Evolutionary conservation across 768 basidiomycete species (phyloP).

Genomic region (Termitomyces sp.): DNA sequence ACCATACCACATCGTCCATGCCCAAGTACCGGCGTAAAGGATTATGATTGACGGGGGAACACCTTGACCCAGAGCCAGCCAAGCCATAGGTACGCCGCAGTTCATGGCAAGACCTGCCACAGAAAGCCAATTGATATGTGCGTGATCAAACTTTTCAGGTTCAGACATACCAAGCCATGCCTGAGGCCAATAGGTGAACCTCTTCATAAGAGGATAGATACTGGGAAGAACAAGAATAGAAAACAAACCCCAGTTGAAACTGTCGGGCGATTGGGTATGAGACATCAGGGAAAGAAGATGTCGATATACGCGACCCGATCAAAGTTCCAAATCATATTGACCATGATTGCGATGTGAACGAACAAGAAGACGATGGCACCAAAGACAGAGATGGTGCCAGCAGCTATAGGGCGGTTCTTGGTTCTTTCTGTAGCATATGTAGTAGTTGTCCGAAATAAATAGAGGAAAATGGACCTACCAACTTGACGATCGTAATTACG

Average conservation of each 20-base stretch:
- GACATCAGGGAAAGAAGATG: neutral
- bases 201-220: constrained; percentile 37
- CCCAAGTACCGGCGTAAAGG: constrained; percentile 16
- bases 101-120: constrained; percentile 28
- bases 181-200: constrained; percentile 39
- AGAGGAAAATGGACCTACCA: constrained; percentile 19
- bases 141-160: neutral
- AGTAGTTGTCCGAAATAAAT: neutral
- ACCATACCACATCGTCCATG: constrained; percentile 21
- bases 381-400: constrained; percentile 25
- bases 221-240: constrained; percentile 18
- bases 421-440: constrained; percentile 23
- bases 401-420: constrained; percentile 27
- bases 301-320: constrained; percentile 13
- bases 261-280: neutral
- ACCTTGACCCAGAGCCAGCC: constrained; percentile 20
- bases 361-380: constrained; percentile 25
- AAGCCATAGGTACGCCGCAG: constrained; percentile 27
- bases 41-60: constrained; percentile 8
- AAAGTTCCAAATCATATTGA: constrained; percentile 15
- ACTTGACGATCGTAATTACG: constrained; percentile 31
- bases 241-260: constrained; percentile 11
- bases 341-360: constrained; percentile 13
- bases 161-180: constrained; percentile 31
- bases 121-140: neutral